A percentile compares a stretch with the other conserved stretches of the same genome.
These are phyloP conservation scores for Cercospora sojina DNA, from an alignment of 2,329 filamentous ascomycete genomes.

Conservation along the genomic window DNA sequence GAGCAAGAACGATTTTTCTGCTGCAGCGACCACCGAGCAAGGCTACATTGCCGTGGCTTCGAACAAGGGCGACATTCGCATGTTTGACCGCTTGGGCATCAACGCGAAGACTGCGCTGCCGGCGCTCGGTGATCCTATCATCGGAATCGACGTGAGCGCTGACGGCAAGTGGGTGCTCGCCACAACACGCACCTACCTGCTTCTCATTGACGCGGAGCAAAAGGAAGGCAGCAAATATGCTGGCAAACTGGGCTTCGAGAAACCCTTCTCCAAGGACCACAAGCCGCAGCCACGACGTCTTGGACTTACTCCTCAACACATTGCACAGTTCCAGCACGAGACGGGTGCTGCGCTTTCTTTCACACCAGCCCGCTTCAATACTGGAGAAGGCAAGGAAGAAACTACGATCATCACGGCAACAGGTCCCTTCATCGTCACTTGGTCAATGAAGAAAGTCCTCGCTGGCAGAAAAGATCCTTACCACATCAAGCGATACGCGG, in stretches of 20 bases:
- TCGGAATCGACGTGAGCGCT: conserved; percentile 90
- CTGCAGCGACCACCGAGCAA: conserved; percentile 90
- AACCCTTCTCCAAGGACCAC: conserved; percentile 82
- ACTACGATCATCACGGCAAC: conserved; percentile 96
- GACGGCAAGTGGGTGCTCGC: conserved; percentile 95
- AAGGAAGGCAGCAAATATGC: conserved; percentile 86
- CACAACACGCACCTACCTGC: conserved; percentile 89
- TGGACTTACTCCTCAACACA: conserved; percentile 83
- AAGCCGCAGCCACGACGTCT: conserved; percentile 93
- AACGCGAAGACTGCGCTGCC: conserved; percentile 97
- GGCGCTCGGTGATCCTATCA: conserved; percentile 89
- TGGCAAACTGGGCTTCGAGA: conserved; percentile 97
- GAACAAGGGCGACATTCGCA: conserved; percentile 94
- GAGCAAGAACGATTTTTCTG: conserved; percentile 96
- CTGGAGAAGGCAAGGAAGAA: conserved; percentile 72
- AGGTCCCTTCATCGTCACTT: conserved; percentile 94
- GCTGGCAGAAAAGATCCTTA: conserved; percentile 82
- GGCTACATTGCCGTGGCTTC: conserved; percentile 96
- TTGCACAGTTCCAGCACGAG: conserved; percentile 96
- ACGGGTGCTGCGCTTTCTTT: conserved; percentile 84
- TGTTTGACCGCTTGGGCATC: conserved; percentile 94
- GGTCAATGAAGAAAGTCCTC: conserved; percentile 89
- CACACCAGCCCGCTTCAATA: conserved; percentile 91
- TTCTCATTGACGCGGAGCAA: conserved; percentile 88
- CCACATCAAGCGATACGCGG: conserved; percentile 91